These are phyloP conservation scores for Metschnikowia colocasiae DNA, from an alignment of 805 yeast species.

Conservation along the genomic window DNA sequence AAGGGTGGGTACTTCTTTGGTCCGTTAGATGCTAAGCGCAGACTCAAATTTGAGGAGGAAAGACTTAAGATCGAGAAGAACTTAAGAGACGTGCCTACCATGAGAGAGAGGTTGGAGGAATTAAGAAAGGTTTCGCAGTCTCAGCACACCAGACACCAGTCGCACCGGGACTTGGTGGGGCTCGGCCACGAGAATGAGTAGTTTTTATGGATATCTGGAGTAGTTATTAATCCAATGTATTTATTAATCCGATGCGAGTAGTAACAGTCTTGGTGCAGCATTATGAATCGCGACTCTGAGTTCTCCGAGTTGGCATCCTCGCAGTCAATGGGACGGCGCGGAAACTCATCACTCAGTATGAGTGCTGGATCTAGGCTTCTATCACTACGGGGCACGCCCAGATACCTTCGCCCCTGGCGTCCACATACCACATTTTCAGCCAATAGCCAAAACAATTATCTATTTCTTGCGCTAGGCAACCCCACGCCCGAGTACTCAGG, in stretches of 20 bases:
- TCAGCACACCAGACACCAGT: constrained; percentile 35
- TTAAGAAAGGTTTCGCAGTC: constrained; percentile 52
- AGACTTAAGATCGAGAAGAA: constrained; percentile 64
- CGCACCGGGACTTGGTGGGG: constrained; percentile 27
- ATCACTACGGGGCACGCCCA: background rate
- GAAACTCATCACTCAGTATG: background rate
- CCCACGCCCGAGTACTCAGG: constrained; percentile 59
- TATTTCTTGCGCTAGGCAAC: constrained; percentile 59
- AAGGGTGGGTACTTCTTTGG: constrained; percentile 62
- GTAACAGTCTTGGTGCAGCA: too few relatives aligned
- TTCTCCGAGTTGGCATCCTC: too few relatives aligned
- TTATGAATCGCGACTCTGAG: too few relatives aligned
- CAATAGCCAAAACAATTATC: background rate
- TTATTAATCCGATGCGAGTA: too few relatives aligned
- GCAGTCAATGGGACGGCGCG: background rate
- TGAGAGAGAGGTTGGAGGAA: constrained; percentile 63
- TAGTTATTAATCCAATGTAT: too few relatives aligned
- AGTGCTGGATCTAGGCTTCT: background rate
- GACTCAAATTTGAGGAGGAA: constrained; percentile 76
- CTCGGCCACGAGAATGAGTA: constrained; percentile 13
- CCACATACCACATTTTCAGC: background rate
- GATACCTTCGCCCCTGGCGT: background rate
- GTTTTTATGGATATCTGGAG: background rate
- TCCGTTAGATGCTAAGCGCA: constrained; percentile 65
- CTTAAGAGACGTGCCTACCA: constrained; percentile 64